Evolutionary conservation across 1,284 basidiomycete species (phyloP).

Genomic region (Marasmius sp.): DNA sequence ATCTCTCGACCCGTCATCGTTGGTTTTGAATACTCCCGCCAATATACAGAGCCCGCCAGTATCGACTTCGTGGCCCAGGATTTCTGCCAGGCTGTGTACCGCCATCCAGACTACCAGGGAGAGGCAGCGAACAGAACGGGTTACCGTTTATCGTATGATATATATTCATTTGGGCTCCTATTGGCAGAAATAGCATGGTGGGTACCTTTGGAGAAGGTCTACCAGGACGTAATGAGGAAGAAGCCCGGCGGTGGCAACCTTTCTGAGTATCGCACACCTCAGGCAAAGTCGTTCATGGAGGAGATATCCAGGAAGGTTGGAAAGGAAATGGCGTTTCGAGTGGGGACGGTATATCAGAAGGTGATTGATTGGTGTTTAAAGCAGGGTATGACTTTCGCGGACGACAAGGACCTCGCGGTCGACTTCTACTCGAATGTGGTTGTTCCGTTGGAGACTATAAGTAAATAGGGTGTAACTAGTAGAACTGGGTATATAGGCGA

Average conservation of each 20-base stretch:
- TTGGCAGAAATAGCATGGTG: constrained; percentile 12
- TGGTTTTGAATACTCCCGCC: constrained; percentile 11
- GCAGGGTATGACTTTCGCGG: neutral
- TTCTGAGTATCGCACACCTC: constrained; percentile 1
- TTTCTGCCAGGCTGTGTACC: constrained; percentile 6
- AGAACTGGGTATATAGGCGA: neutral
- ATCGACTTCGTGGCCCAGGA: constrained; percentile 2
- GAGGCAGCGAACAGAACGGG: neutral
- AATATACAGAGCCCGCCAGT: constrained; percentile 8
- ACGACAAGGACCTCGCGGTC: constrained; percentile 4
- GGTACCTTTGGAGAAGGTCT: constrained; percentile 4
- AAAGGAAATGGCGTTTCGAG: constrained; percentile 7
- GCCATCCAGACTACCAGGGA: constrained; percentile 11
- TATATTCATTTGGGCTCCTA: constrained; percentile 10
- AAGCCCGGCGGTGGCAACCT: neutral
- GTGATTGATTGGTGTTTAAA: constrained; percentile 9
- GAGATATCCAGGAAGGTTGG: constrained; percentile 4
- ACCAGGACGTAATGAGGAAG: constrained; percentile 7
- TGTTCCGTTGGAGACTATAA: constrained; percentile 4
- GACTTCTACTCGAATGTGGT: constrained; percentile 11
- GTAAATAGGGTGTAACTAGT: neutral
- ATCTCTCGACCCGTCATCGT: neutral
- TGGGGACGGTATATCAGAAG: constrained; percentile 6
- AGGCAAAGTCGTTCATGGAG: constrained; percentile 3
- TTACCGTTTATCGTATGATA: constrained; percentile 11